Base-by-base conservation (phyloP, 257 asterid genomes). In the Cordia subcordata region DNA sequence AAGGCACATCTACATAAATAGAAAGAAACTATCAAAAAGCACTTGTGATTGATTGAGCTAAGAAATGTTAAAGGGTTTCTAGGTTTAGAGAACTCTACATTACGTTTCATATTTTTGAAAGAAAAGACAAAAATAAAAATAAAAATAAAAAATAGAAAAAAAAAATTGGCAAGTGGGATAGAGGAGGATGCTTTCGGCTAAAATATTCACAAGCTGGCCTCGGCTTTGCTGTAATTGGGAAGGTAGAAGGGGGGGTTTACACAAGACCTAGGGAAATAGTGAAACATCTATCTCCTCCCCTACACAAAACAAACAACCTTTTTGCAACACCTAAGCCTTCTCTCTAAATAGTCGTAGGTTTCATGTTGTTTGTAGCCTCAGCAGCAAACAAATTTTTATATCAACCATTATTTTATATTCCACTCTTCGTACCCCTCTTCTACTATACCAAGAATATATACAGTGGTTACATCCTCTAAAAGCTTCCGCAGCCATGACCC, bases 201-300 rank as follows among this genome's bases (percentile, higher is more conserved):
- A n/a, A 58, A 66, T 23, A 49, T 63, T 63, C 64, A 32, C 38
- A 71, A 72, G 53, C 65, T 68, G 63, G 60, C 73, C 75, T 72
- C 73, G 74, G 61, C 72, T 64, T 66, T 77, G 71, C 79, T 70
- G 76, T 62, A 72, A n/a, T 72, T 66, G 63, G 76, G 82, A 64
- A 77, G 68, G 68, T 61, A 44, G 52, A 50, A 60, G 67, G 68
- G 62, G 50, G 47, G 47, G 10, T 11, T 71, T 55, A 42, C 64
- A 68, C 70, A 65, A 68, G 54, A 76, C 71, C 78, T 64, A 66
- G 69, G 55, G 58, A 55, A 55, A 47, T 46, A 49, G 42, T 37
- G 35, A 56, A 64, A 53, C 19, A 11, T 22, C 57, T 20, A 53
- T 20, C 57, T 53, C 27, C 21, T 5, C 1, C 8, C 22, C 32